Percentiles rank a stretch among this genome's conserved stretches.
phyloP scores from a whole-genome alignment of 306 rosid species.

The Hylodesmum podocarpum region DNA sequence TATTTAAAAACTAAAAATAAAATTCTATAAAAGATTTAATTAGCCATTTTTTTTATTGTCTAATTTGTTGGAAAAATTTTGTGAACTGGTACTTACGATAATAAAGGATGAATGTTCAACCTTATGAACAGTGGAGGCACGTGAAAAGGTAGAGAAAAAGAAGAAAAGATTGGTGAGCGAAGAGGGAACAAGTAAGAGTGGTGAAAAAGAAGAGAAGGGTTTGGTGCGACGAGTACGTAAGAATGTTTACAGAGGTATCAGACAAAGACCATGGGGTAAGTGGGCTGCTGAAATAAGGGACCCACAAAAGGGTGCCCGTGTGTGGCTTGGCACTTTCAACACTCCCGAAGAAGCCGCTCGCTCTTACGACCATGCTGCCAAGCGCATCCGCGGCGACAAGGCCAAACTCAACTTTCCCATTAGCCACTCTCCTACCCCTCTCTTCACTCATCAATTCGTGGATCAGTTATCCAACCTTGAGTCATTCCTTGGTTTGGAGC shows the following conservation, averaged over 20 bases:
- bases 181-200: neutral
- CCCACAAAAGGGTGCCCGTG: constrained; percentile 81
- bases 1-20: too few species aligned
- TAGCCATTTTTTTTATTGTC: too few species aligned
- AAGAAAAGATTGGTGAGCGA: constrained; percentile 11
- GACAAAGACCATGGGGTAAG: constrained; percentile 97
- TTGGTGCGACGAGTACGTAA: constrained; percentile 36
- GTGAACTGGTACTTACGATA: too few species aligned
- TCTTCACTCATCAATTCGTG: neutral
- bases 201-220: neutral
- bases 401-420: constrained; percentile 85
- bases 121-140: neutral
- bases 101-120: too few species aligned
- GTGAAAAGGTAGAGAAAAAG: constrained; percentile 32
- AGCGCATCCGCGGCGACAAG: constrained; percentile 81
- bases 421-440: too few species aligned
- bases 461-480: constrained; percentile 37
- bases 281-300: constrained; percentile 99
- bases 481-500: constrained; percentile 60
- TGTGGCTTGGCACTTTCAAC: constrained; percentile 90
- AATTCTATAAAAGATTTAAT: too few species aligned
- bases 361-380: constrained; percentile 84
- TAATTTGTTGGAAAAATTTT: too few species aligned
- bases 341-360: constrained; percentile 81
- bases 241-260: constrained; percentile 81